These are phyloP conservation scores for Rhododendron mucronatum DNA, from an alignment of 148 eudicot genomes.

Conservation along the genomic window DNA sequence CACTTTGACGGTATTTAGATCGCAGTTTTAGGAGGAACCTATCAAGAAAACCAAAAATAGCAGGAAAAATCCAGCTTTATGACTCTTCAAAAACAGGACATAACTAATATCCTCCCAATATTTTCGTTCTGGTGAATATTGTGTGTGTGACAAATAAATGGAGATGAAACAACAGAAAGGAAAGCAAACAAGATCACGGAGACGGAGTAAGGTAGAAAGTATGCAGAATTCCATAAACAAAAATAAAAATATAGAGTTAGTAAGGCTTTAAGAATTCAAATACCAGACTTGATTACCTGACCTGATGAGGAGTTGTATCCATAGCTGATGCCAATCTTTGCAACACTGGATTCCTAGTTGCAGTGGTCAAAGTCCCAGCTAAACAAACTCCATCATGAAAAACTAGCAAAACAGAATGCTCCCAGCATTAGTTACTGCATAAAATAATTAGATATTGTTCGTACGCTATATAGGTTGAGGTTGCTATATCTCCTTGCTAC, in stretches of 20 bases:
- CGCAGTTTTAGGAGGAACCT: neutral
- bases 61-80: neutral
- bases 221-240: neutral
- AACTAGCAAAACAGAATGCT: neutral
- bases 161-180: neutral
- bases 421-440: neutral
- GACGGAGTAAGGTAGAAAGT: neutral
- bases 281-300: neutral
- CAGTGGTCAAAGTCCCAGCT: neutral
- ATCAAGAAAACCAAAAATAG: neutral
- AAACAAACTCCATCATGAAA: neutral
- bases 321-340: neutral
- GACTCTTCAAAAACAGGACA: neutral
- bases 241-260: neutral
- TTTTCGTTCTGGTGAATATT: neutral
- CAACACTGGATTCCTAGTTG: neutral
- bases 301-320: neutral
- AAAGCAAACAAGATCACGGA: neutral
- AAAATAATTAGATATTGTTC: neutral
- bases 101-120: neutral
- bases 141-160: neutral
- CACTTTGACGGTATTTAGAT: neutral
- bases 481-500: neutral
- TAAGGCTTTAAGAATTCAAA: neutral
- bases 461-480: neutral